Evolutionary conservation across 2,329 filamentous ascomycete species (phyloP), one percentile per base, ranked within the genome.

Genomic region (Aspergillus spinulosporus): DNA sequence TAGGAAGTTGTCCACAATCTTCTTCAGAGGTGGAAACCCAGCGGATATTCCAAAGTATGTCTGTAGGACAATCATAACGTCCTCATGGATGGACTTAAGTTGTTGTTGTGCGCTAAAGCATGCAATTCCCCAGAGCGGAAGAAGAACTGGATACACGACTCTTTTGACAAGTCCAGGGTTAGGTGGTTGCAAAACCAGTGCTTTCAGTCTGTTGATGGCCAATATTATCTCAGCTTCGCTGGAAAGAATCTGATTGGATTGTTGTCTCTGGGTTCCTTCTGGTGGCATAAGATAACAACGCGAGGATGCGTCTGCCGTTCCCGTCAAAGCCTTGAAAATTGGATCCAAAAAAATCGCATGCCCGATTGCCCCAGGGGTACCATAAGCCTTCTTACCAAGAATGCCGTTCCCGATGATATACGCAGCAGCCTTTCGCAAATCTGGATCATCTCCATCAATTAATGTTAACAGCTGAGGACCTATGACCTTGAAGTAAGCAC

Each of bases 351-450:
- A 77, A 34, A 77, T 74, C 3, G 62, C 71, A 61, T 76, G 72
- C 0, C 75, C 75, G 49, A 75, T 68, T 0, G 70, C 72, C 4
- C 73, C 72, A 32, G 72, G 71, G 14, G 73, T 69, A 3, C 75
- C 75, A 54, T 71, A 73, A 11, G 67, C 52, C 31, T 70, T 68
- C 56, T 76, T 77, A 2, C 72, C 68, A 29, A 78, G 57, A 32
- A 78, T 74, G n/a, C 75, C 75, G 62, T 69, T 77, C 5, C 75
- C 74, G 46, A 77, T 69, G 14, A 72, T 67, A 59, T 77, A 78
- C 2, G 75, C 72, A 14, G 71, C 74, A n/a, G 74, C 73, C 53
- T 71, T 75, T 53, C 64, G 70, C 37, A 77, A 57, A 56, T 77
- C 75, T 1, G 56, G 63, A 47, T 76, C 74, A 14, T 71, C 62